Evolutionary conservation across 305 asterid genomes (phyloP), one percentile per base, ranked within the genome.

Genomic region (Caryopteris hybrid): DNA sequence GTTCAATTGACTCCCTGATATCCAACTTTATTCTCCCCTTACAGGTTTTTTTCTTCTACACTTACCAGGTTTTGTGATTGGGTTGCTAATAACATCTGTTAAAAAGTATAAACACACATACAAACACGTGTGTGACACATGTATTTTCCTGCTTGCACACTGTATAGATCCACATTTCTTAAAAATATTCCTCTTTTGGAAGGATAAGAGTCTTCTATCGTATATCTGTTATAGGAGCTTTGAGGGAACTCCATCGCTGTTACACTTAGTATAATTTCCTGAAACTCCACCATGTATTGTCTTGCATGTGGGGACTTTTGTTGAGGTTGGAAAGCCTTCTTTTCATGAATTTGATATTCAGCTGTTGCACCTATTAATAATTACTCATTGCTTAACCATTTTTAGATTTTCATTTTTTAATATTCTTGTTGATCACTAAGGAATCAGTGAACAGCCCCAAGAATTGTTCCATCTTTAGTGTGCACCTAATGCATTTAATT

Each of bases 21-120:
- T 95, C 99, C 78, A 95, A 92, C 82, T 95, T 95, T 73, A 95
- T 95, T 81, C 86, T 92, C 70, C 99, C 99, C 22, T 84, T 95
- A 75, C 99, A 95, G 98, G 99, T 90, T 77, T 68, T 71, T 78
- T 76, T 43, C 83, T 78, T 27, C 70, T 69, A 39, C 23, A 68
- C 31, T 68, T 61, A 8, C 64, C 56, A 31, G 14, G 22, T 21
- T 9, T 25, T 46, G 6, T 66, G 65, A 27, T 41, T 51, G 29
- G 33, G 14, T 53, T 65, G 53, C 52, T 50, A 25, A 62, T 66
- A 51, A 47, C 57, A 31, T 60, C 14, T 17, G 31, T 9, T 11
- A 45, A 31, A 42, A 51, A 53, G 18, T 27, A 53, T n/a, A 16
- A 41, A 5, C 38, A 8, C 56, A 36, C 2, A 1, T 31, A 4